A percentile compares a stretch with the other conserved stretches of the same genome.
Conservation (phyloP, 257 asterid genomes). For the Penstemon davidsonii region DNA sequence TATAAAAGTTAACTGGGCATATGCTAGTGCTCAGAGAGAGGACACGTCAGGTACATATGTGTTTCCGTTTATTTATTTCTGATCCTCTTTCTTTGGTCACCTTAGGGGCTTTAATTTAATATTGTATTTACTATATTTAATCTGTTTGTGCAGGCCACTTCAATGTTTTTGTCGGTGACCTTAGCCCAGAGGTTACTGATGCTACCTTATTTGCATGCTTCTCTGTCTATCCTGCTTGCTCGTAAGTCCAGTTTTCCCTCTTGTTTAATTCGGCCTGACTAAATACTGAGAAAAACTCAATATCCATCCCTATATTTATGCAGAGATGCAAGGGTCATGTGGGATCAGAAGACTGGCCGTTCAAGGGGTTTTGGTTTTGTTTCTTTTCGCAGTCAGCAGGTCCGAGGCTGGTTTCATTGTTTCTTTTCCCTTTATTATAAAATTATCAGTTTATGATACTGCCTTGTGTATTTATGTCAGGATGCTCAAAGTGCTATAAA, state of each 20-base stretch:
- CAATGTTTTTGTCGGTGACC: constrained; percentile 88
- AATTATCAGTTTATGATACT: constrained; percentile 1
- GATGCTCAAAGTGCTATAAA: constrained; percentile 86
- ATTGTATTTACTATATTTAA: neutral
- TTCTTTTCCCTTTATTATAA: neutral
- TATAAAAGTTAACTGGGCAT: constrained; percentile 90
- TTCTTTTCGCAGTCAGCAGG: constrained; percentile 86
- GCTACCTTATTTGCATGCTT: constrained; percentile 81
- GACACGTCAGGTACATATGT: constrained; percentile 68
- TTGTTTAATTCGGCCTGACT: neutral
- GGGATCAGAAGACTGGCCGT: constrained; percentile 95
- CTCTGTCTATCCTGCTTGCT: constrained; percentile 69
- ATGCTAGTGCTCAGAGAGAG: constrained; percentile 81
- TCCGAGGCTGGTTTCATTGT: constrained; percentile 15
- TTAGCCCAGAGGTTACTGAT: constrained; percentile 94
- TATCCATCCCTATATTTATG: constrained; percentile 13
- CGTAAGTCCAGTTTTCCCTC: constrained; percentile 44
- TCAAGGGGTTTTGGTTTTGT: constrained; percentile 94
- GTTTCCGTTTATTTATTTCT: neutral
- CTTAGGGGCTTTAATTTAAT: constrained; percentile 11
- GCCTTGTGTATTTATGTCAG: constrained; percentile 38
- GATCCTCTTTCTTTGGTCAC: constrained; percentile 4
- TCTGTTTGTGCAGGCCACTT: constrained; percentile 54
- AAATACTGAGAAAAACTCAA: neutral
- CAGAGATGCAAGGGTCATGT: constrained; percentile 96